These are phyloP conservation scores for Arthroderma uncinatum DNA, from an alignment of 2,329 filamentous ascomycete genomes.

Conservation along the genomic window DNA sequence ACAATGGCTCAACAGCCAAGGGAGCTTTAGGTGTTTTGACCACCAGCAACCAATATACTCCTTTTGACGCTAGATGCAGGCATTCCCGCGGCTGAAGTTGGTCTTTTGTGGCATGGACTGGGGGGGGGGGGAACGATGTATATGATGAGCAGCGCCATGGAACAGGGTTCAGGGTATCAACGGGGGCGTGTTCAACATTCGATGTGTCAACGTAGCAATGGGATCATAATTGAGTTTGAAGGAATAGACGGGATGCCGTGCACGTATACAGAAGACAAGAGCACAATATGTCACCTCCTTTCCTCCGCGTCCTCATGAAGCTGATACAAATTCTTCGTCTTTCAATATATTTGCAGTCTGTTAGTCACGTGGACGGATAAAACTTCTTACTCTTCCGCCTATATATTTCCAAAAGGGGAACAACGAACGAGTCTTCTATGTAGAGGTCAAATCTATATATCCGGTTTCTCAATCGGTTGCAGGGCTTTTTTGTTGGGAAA, in stretches of 20 bases:
- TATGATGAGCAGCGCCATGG: not conserved
- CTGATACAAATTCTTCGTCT: not conserved
- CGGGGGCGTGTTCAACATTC: not conserved
- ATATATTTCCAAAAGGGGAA: not conserved
- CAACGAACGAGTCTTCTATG: not conserved
- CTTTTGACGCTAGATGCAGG: not conserved
- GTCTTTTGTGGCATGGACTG: not conserved
- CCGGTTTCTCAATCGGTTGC: too few species aligned
- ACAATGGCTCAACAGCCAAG: not conserved
- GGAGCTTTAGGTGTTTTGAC: not conserved
- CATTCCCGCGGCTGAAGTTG: not conserved
- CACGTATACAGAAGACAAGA: not conserved
- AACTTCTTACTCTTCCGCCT: not conserved
- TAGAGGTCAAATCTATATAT: not conserved
- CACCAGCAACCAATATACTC: not conserved
- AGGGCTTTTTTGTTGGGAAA: not conserved
- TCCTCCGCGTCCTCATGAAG: not conserved
- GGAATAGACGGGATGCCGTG: not conserved
- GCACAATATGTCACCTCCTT: not conserved
- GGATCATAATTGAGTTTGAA: not conserved
- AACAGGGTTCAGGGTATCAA: not conserved
- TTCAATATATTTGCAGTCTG: not conserved
- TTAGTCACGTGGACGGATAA: not conserved
- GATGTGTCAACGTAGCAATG: conserved; percentile 2
- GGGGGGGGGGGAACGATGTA: not conserved